Base-by-base conservation (phyloP, 257 asterid species). In the Solanum pennellii region DNA sequence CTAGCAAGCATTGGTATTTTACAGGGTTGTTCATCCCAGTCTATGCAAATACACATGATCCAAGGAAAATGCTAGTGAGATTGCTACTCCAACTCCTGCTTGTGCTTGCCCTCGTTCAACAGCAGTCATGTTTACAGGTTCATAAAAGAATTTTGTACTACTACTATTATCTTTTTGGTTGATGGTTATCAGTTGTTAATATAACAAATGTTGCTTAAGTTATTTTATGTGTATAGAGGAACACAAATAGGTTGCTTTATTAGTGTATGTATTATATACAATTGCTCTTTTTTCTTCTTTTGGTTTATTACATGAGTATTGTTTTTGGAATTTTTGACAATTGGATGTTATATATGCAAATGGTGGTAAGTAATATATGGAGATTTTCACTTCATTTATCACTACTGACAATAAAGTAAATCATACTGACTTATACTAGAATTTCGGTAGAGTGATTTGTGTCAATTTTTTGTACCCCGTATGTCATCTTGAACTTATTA, bases 1-100 rank as follows among this genome's bases (percentile, higher is more conserved):
- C 94, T 97, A 73, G 90, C 98, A 1, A 91, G 95, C 89, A 94
- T 92, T 82, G 98, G 98, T 0, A 97, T 96, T 96, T 82, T 96
- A 95, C 90, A 92, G 98, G 85, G 84, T 95, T 8, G 94, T 93
- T 69, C 95, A 91, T 33, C 95, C 98, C 2, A 95, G 98, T 82
- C 97, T 95, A 42, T 97, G 98, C 88, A 90, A 87, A 74, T 94
- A 93, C 88, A 82, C 91, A 14, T 97, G 99, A 59, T 87, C 96
- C 0, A 90, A 85, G 87, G 98, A 94, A 69, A 90, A 33, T 13
- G 73, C 87, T 16, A 65, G 94, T 3, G 83, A 44, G 14, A 83
- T 68, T 44, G 86, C 72, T 15, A 82, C 94, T 9, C 94, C 95
- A 18, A 82, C 89, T 33, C 93, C 96, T 39, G 84, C 69, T 29